phyloP scores from a whole-genome alignment of 2,329 filamentous ascomycete species.

The Cladorrhinum sp. region DNA sequence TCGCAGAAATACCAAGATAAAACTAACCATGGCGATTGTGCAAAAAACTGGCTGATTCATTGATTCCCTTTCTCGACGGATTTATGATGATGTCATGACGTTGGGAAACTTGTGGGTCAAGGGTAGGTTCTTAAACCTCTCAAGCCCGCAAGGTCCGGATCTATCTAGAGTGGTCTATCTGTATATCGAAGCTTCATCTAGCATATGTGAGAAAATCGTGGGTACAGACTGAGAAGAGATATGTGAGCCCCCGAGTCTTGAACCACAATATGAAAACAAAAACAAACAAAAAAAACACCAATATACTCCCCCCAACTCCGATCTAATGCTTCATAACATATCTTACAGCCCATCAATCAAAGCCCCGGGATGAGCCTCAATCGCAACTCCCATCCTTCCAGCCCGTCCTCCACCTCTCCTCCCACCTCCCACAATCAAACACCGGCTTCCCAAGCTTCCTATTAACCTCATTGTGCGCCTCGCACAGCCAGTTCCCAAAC shows the following conservation, averaged over 20 bases:
- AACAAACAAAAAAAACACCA: background rate
- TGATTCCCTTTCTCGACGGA: background rate
- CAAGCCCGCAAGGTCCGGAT: too few species aligned
- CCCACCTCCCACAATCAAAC: conserved; percentile 89
- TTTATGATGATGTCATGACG: background rate
- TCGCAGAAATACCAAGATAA: too few species aligned
- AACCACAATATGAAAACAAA: background rate
- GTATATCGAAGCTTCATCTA: background rate
- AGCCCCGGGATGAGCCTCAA: conserved; percentile 28
- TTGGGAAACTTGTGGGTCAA: background rate
- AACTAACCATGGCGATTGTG: too few species aligned
- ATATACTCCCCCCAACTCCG: background rate
- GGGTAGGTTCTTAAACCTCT: background rate
- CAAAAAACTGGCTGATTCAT: background rate
- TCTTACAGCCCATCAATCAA: too few species aligned
- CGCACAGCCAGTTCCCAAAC: conserved; percentile 79
- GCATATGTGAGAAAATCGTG: background rate
- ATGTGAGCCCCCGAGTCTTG: background rate
- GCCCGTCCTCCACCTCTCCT: conserved; percentile 91
- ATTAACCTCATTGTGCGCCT: conserved; percentile 85
- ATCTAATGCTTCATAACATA: too few species aligned
- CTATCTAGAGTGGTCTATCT: background rate
- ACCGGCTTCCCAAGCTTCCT: conserved; percentile 82
- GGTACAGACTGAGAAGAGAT: background rate
- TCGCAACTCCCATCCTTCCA: conserved; percentile 70